Evolutionary conservation across 2,329 filamentous ascomycete genomes (phyloP).

Genomic region (Ophiostoma sp.): DNA sequence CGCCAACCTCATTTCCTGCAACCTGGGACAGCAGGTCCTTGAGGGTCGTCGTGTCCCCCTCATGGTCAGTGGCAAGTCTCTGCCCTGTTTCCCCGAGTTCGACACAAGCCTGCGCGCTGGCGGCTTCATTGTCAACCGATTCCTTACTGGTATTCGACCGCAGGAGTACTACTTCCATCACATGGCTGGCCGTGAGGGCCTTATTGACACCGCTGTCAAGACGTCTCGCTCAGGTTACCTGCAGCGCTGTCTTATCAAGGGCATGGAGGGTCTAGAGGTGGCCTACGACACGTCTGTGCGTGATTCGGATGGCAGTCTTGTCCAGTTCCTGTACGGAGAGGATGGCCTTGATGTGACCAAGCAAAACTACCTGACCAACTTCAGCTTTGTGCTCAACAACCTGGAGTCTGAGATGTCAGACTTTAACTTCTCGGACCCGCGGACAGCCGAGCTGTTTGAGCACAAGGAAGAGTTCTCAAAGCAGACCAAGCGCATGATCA

Average conservation of each 20-base stretch:
- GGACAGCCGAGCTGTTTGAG: slow-evolving; percentile 43
- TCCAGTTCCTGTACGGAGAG: slow-evolving; percentile 96
- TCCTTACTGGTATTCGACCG: slow-evolving; percentile 93
- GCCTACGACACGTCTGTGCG: slow-evolving; percentile 92
- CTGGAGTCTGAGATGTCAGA: slow-evolving; percentile 72
- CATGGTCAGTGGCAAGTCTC: slow-evolving; percentile 95
- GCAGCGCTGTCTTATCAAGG: slow-evolving; percentile 95
- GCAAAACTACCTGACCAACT: slow-evolving; percentile 84
- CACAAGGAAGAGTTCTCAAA: slow-evolving; percentile 60
- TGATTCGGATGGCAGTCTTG: slow-evolving; percentile 84
- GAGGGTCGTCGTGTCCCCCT: slow-evolving; percentile 91
- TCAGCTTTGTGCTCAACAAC: slow-evolving; percentile 85
- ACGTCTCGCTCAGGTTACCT: slow-evolving; percentile 95
- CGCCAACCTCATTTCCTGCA: slow-evolving; percentile 95
- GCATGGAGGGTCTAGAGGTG: slow-evolving; percentile 90
- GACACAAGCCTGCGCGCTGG: slow-evolving; percentile 85
- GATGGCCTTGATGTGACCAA: slow-evolving; percentile 93
- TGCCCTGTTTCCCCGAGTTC: slow-evolving; percentile 89
- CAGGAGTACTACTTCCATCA: slow-evolving; percentile 99
- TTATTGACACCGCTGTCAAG: slow-evolving; percentile 98
- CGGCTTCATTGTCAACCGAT: slow-evolving; percentile 90
- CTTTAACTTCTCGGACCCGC: slow-evolving; percentile 58
- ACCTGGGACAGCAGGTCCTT: slow-evolving; percentile 91
- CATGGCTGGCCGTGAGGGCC: slow-evolving; percentile 96
- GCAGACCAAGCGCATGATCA: slow-evolving; percentile 76